phyloP scores from a whole-genome alignment of 306 rosid genomes.

The Malus fusca region DNA sequence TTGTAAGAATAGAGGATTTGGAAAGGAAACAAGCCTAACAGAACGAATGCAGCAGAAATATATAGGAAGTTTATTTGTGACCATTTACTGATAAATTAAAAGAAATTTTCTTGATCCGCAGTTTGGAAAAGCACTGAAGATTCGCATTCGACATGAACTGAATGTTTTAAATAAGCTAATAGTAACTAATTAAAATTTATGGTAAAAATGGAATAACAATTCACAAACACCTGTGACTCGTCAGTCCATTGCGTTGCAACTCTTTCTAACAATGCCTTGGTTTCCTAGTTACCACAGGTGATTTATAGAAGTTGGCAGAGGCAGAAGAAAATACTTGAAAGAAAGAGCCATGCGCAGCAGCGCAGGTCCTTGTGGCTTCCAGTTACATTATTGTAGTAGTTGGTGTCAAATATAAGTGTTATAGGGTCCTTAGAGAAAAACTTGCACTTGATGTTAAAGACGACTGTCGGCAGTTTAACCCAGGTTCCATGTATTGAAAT shows the following conservation, averaged over 20 bases:
- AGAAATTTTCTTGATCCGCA: too few relatives aligned
- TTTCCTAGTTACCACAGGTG: constrained; percentile 12
- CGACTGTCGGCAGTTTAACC: constrained; percentile 13
- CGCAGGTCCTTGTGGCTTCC: constrained; percentile 21
- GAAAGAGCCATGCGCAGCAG: constrained; percentile 22
- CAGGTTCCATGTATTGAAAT: not conserved
- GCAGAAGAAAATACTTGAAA: constrained; percentile 24
- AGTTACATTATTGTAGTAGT: constrained; percentile 15
- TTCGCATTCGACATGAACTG: not conserved
- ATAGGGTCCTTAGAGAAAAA: constrained; percentile 22
- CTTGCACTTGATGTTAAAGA: constrained; percentile 7
- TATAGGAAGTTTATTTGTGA: too few relatives aligned
- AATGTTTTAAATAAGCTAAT: too few relatives aligned
- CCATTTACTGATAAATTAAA: too few relatives aligned
- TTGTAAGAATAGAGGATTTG: too few relatives aligned
- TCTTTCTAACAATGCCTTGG: constrained; percentile 20
- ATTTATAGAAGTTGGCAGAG: constrained; percentile 22
- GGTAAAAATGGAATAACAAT: not conserved
- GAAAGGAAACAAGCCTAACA: too few relatives aligned
- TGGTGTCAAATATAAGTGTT: constrained; percentile 10
- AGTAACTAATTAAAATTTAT: too few relatives aligned
- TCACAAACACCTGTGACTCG: not conserved
- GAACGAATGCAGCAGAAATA: too few relatives aligned
- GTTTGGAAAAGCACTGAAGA: too few relatives aligned
- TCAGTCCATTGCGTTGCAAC: constrained; percentile 7